Percentiles rank a stretch among this genome's conserved stretches.
Conservation (phyloP, 148 eudicot species). For the Amaranthus palmeri region DNA sequence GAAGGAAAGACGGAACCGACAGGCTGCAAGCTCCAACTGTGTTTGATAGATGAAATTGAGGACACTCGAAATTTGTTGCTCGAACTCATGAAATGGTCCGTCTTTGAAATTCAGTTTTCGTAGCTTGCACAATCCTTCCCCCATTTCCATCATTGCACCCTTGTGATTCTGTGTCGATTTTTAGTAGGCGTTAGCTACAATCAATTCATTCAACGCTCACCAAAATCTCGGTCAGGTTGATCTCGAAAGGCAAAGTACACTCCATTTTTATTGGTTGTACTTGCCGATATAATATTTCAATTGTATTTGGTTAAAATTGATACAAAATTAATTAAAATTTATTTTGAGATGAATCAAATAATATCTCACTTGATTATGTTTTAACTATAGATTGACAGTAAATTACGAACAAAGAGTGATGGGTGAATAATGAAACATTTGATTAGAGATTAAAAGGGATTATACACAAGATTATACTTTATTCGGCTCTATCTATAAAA, state of each 20-base stretch:
- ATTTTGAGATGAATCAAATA: too few relatives aligned
- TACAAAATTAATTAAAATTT: too few relatives aligned
- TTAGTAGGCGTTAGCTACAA: neutral
- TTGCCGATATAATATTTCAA: too few relatives aligned
- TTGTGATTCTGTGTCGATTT: conserved; percentile 54
- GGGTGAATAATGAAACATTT: too few relatives aligned
- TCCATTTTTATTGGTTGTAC: too few relatives aligned
- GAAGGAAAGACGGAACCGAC: conserved; percentile 34
- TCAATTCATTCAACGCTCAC: neutral
- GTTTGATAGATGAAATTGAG: conserved; percentile 83
- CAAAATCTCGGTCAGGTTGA: neutral
- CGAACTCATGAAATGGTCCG: conserved; percentile 70
- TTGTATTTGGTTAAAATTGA: too few relatives aligned
- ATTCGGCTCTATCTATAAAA: too few relatives aligned
- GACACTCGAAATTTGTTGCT: conserved; percentile 69
- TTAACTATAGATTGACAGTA: too few relatives aligned
- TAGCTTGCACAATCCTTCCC: conserved; percentile 75
- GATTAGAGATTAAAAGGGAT: neutral
- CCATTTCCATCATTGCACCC: conserved; percentile 92
- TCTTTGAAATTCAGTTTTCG: conserved; percentile 52
- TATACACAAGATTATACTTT: too few relatives aligned
- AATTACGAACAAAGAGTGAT: too few relatives aligned
- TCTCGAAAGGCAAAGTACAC: too few relatives aligned
- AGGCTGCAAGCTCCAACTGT: conserved; percentile 82
- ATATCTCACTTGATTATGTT: too few relatives aligned